Conservation (phyloP, 495 filamentous ascomycete genomes). For the Diplogelasinospora grovesii region DNA sequence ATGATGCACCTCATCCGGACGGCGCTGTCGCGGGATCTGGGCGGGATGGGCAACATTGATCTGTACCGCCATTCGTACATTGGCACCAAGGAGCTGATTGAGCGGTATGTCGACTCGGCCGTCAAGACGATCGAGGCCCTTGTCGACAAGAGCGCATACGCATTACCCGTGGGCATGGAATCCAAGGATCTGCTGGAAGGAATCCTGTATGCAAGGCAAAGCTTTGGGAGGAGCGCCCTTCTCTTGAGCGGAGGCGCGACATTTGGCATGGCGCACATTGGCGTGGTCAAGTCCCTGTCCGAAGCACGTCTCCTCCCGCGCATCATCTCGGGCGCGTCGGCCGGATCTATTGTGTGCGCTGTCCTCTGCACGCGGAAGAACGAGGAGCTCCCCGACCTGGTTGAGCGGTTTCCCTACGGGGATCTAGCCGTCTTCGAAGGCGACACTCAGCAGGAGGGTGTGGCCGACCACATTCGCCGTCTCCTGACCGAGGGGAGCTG, state of each 20-base stretch:
- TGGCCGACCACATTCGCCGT: slow-evolving; percentile 62
- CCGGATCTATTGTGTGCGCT: slow-evolving; percentile 87
- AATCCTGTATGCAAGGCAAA: slow-evolving; percentile 70
- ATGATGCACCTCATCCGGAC: slow-evolving; percentile 84
- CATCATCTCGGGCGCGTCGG: slow-evolving; percentile 89
- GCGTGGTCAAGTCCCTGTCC: slow-evolving; percentile 81
- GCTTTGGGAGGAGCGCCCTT: slow-evolving; percentile 82
- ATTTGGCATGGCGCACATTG: slow-evolving; percentile 94
- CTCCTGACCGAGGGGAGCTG: slow-evolving; percentile 76
- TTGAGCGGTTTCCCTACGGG: slow-evolving; percentile 70
- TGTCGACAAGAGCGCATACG: slow-evolving; percentile 55
- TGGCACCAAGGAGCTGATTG: slow-evolving; percentile 81
- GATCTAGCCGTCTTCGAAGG: slow-evolving; percentile 80
- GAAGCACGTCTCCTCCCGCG: slow-evolving; percentile 71
- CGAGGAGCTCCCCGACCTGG: slow-evolving; percentile 68
- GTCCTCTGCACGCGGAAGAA: slow-evolving; percentile 81
- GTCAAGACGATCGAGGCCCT: slow-evolving; percentile 63
- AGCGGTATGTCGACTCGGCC: slow-evolving; percentile 76
- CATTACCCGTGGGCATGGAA: slow-evolving; percentile 44
- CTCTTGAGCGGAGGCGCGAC: slow-evolving; percentile 86
- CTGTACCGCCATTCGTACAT: slow-evolving; percentile 81
- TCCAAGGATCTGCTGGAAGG: slow-evolving; percentile 54
- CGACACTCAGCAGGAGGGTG: slow-evolving; percentile 56
- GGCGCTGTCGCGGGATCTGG: slow-evolving; percentile 69
- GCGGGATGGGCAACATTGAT: slow-evolving; percentile 75